Base-by-base conservation (phyloP, 768 basidiomycete genomes). In the Tricholoma terreum region DNA sequence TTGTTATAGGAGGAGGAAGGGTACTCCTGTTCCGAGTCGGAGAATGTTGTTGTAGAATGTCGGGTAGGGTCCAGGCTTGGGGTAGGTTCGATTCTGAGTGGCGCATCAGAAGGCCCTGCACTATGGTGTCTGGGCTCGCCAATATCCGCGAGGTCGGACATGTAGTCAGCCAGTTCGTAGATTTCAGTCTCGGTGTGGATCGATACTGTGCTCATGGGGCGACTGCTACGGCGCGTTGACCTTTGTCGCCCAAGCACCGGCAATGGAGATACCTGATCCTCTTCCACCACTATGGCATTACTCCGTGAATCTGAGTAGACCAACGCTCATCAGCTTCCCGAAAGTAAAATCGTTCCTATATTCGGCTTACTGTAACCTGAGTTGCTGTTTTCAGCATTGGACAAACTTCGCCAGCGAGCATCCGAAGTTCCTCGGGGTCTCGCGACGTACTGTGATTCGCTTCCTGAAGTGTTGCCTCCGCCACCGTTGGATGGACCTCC, bases 381-480 rank as follows among this genome's bases (percentile, higher is more conserved):
- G 62, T 64, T 67, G 57, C 58, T 65, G 50, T 58, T 60, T 52
- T 48, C 56, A 35, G 54, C 52, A 17, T 64, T 67, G 45, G 67
- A 69, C 63, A 71, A 62, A 27, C 68, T 72, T 40, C 73, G 74
- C 80, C 80, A 82, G 51, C 73, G 80, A n/a, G 83, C 81, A 64
- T 92, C 89, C 30, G 87, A 88, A 59, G 89, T 83, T n/a, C 89
- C 89, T 52, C 90, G 80, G 17, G 86, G 85, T 2, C 82, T 78
- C 12, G 82, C 73, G 65, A 61, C 69, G 58, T 79, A 70, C 68
- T 71, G 71, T 8, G 55, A n/a, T 19, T 62, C 63, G 58, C 65
- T 67, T 60, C 67, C 57, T 34, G 65, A 53, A 19, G 53, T 70
- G 55, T 57, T 65, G 27, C 61, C 61, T n/a, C 66, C 67, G 12